Base-by-base conservation (phyloP, 108 stramenopile genomes). In the Aurantiochytrium sp. region DNA sequence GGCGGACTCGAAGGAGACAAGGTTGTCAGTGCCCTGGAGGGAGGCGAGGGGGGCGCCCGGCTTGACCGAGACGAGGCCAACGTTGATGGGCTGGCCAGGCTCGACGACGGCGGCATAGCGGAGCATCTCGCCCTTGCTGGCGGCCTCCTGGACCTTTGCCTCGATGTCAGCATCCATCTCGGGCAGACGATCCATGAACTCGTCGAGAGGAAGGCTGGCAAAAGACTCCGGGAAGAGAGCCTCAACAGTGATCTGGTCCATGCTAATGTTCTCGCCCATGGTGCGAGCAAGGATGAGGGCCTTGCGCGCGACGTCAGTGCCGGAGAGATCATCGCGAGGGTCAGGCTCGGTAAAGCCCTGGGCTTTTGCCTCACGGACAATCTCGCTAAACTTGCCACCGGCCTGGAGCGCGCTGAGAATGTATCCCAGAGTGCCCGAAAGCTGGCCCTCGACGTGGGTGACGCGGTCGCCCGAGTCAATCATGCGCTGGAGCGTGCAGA, bases 81-180 rank as follows among this genome's bases (percentile, higher is more conserved):
- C 94, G 42, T 76, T 91, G 10, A 94, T 91, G 45, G 45, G 76
- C 64, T 91, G 91, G 18, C 90, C 88, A 18, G 87, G 69, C 71
- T 93, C 91, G 21, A 94, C 92, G 43, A 92, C 93, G 89, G 94
- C 94, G n/a, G 94, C 94, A 91, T 94, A 94, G 69, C 93, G 92
- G 87, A 94, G 90, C 76, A 53, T 83, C 49, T 53, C 45, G 55
- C 92, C 88, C 16, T 91, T 89, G 23, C 91, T 93, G 21, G 87
- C 47, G 6, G 92, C 92, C 59, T 92, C 91, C 49, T 28, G 44
- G 51, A 83, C 76, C 76, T 53, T 47, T 23, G 45, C 51, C 10
- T 91, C 88, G 4, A 92, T 92, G 12, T 64, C 57, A 14, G 90
- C 92, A 55, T 94, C 94, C 73, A 89, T 60, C 42, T 88, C 90